Evolutionary conservation across 2,329 filamentous ascomycete species (phyloP), one percentile per base, ranked within the genome.

Genomic region (Aureobasidium zeae): DNA sequence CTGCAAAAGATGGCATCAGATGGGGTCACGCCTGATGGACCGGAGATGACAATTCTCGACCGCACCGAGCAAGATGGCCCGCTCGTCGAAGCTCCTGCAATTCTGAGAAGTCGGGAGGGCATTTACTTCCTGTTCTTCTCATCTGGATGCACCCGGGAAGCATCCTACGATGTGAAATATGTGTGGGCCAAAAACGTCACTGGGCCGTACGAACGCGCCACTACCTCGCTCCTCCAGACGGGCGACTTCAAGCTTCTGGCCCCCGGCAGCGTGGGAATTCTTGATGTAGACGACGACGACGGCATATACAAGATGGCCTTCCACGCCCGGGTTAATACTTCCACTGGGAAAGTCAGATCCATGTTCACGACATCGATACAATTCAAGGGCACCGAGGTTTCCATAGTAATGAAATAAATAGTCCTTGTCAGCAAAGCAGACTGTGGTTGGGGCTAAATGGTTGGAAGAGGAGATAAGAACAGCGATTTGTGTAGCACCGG

Each of bases 71-170:
- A 19, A 10, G 59, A 62, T 30, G 60, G 60, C 0, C 60, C 60
- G 2, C 52, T 63, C 3, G 53, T 63, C 33, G 60, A 63, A 51
- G 60, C 59, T 3, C 60, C 60, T 2, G 49, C 48, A 11, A 49
- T 63, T 16, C 39, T 56, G 7, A 50, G 52, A 31, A 55, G 53
- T 2, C 20, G 37, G 12, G 53, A 55, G 4, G 57, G 56, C 12
- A 46, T 50, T 16, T 63, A 61, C 50, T 60, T 63, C 47, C 53
- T 63, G 15, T 63, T 63, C 55, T 63, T 56, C 53, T 56, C 52
- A 5, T 57, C 55, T 10, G 59, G 58, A 1, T 63, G 60, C 48
- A 61, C 57, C 3, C 50, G 54, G 13, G 41, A 47, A 7, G 45
- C 52, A 3, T 44, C 47, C 5, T 63, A 63, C 48, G 51, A 57